phyloP scores from a whole-genome alignment of 176 grass and related monocot species.

The bread wheat (Triticum aestivum) region DNA sequence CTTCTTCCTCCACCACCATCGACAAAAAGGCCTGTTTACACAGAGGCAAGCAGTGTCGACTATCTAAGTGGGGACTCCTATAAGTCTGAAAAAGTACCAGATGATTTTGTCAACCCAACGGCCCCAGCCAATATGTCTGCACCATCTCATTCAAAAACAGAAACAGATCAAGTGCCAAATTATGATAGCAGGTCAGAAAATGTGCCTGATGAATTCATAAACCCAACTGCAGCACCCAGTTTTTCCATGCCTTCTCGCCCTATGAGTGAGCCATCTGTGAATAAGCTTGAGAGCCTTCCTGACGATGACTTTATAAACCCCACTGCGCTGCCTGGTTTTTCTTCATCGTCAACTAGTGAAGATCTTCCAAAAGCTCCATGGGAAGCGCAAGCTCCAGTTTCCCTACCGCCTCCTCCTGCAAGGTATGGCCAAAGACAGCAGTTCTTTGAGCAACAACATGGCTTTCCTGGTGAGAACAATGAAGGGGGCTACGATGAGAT shows the following conservation, averaged over 20 bases:
- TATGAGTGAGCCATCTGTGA: slow-evolving; percentile 20
- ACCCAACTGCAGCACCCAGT: slow-evolving; percentile 49
- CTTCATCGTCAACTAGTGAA: slow-evolving; percentile 41
- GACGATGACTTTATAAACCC: slow-evolving; percentile 63
- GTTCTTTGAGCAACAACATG: slow-evolving; percentile 62
- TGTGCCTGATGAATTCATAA: slow-evolving; percentile 45
- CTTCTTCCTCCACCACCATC: slow-evolving; percentile 76
- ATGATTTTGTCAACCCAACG: slow-evolving; percentile 56
- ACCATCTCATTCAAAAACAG: slow-evolving; percentile 35
- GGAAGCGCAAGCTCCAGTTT: slow-evolving; percentile 56
- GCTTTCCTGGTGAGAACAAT: slow-evolving; percentile 41
- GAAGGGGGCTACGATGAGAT: slow-evolving; percentile 49
- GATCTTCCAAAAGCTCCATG: slow-evolving; percentile 66
- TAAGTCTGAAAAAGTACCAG: slow-evolving; percentile 48
- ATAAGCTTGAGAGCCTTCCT: slow-evolving; percentile 41
- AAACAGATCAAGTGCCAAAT: slow-evolving; percentile 16
- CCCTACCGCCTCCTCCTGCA: slow-evolving; percentile 73
- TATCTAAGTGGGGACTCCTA: slow-evolving; percentile 72
- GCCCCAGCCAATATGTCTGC: slow-evolving; percentile 33
- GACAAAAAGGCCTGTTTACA: slow-evolving; percentile 62
- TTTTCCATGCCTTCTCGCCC: slow-evolving; percentile 32
- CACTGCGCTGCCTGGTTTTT: slow-evolving; percentile 48
- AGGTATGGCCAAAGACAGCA: slow-evolving; percentile 89
- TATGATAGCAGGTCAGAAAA: slow-evolving; percentile 24
- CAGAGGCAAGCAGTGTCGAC: slow-evolving; percentile 42